Evolutionary conservation across 805 yeast genomes (phyloP), one percentile per base, ranked within the genome.

Genomic region (Hanseniaspora clermontiae): DNA sequence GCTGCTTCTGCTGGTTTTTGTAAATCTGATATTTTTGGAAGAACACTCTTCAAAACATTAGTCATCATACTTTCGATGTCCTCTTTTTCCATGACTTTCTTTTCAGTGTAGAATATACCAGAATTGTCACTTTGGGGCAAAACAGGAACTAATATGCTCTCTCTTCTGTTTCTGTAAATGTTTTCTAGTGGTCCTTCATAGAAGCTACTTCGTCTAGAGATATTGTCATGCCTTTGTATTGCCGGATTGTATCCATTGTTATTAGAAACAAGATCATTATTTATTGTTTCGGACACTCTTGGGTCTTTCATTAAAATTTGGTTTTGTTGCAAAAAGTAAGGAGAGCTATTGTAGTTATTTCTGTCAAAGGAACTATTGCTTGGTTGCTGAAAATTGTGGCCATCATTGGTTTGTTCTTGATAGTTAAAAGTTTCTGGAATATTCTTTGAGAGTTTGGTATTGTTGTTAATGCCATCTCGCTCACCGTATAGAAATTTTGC

Each of bases 51-150:
- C 17, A 52, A 38, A 9, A 45, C 56, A 37, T 12, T 37, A n/a
- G 49, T 45, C 38, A 52, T 29, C 24, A 52, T 32, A 14, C 14
- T 17, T 36, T 52, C 50, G 29, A 52, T 52, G 31, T 52, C 45
- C 19, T 52, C 39, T 38, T 38, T 52, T 31, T 49, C 24, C 36
- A 43, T 51, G 3, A 24, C 36, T 27, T 37, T 32, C 27, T 37
- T 36, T 15, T 43, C 43, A 17, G 10, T 36, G 29, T 43, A 15
- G 10, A 20, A n/a, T 12, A 24, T 24, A 38, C 37, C 38, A 24
- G 42, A 7, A 10, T 12, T 15, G 24, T 48, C 20, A 17, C 10
- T 36, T 19, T 15, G 39, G n/a, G 43, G 38, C 7, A 46, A 3
- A 2, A 32, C 15, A 10, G 49, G 49, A 17, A 46, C 15, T 9